These are phyloP conservation scores for Fusarium verticillioides DNA, from an alignment of 2,329 filamentous ascomycete genomes.

Conservation along the genomic window DNA sequence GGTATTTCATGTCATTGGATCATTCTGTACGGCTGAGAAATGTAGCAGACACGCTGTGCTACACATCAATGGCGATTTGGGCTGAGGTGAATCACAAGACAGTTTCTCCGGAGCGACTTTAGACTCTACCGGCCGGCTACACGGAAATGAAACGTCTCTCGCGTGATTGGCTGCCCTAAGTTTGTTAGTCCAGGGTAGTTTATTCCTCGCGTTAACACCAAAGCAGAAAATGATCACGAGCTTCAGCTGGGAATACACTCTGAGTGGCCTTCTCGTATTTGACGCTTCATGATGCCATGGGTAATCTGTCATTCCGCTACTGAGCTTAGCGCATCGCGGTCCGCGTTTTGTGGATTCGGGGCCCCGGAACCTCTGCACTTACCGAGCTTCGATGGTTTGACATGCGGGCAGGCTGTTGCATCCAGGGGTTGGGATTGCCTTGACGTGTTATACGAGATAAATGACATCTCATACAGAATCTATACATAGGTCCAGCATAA, in stretches of 20 bases:
- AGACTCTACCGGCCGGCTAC: neutral
- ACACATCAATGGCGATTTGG: rapidly evolving
- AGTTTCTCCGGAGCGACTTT: neutral
- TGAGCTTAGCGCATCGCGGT: neutral
- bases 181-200: neutral
- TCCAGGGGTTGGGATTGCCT: neutral
- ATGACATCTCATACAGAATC: neutral
- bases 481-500: neutral
- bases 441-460: neutral
- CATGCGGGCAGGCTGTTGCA: neutral
- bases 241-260: neutral
- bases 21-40: neutral
- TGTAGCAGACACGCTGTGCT: rapidly evolving
- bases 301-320: neutral
- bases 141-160: neutral
- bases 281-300: neutral
- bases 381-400: neutral
- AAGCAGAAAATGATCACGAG: neutral
- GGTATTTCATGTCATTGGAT: neutral
- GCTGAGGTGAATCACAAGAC: rapidly evolving
- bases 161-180: neutral
- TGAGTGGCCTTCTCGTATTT: neutral
- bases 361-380: neutral
- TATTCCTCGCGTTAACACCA: neutral
- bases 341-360: neutral